These are phyloP conservation scores for Cyclotella distinguenda DNA, from an alignment of 108 stramenopile species.

Conservation along the genomic window DNA sequence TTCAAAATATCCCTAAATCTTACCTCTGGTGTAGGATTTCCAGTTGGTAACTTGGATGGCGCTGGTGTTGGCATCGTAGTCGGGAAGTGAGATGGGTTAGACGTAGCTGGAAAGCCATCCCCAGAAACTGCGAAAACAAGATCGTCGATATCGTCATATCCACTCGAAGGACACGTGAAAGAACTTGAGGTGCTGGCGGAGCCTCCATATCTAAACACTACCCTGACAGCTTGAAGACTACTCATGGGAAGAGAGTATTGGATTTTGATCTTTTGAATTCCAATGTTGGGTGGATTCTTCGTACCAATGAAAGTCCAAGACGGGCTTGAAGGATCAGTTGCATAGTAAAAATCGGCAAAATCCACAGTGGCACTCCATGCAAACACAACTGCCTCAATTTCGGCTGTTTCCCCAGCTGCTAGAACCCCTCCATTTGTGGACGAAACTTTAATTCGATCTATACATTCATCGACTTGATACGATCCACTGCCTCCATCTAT, in stretches of 20 bases:
- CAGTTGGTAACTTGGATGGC: background rate
- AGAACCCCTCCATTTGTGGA: conserved; percentile 3
- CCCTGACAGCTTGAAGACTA: conserved; percentile 21
- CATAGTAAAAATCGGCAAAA: conserved; percentile 8
- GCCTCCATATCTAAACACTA: background rate
- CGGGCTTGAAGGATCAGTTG: conserved; percentile 20
- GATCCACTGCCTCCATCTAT: conserved; percentile 11
- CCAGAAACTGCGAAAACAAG: background rate
- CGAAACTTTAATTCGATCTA: conserved; percentile 15
- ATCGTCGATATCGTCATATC: background rate
- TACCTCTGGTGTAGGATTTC: no score
- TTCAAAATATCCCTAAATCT: no score
- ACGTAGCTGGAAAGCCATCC: background rate
- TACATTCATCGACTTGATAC: conserved; percentile 24
- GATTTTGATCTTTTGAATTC: background rate
- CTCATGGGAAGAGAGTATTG: background rate
- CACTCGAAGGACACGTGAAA: background rate
- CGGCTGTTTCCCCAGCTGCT: conserved; percentile 4
- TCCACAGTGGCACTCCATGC: no score
- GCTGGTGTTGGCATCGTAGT: background rate
- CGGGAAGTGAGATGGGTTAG: background rate
- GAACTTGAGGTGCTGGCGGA: background rate
- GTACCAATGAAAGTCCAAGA: conserved; percentile 16
- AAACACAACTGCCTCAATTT: conserved; percentile 16
- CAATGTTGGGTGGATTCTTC: background rate